Percentiles rank a stretch among this genome's conserved stretches.
Evolutionary conservation across 768 basidiomycete genomes (phyloP).

Genomic region (Rhizopogon vulgaris): DNA sequence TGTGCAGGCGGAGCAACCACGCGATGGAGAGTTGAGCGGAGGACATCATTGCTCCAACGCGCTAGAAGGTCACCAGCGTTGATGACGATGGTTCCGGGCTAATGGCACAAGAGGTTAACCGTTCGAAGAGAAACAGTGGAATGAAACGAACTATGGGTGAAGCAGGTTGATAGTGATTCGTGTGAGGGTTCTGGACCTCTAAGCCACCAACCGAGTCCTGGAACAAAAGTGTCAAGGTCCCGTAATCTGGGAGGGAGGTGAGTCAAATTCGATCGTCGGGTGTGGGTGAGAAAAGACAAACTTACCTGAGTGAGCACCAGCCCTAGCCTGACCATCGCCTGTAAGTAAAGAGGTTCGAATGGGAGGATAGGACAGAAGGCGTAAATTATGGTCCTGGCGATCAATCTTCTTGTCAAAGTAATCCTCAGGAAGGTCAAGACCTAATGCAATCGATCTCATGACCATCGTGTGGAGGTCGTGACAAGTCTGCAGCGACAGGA

Average conservation of each 20-base stretch:
- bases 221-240: constrained; percentile 76
- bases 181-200: constrained; percentile 78
- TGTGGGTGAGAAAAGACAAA: not conserved
- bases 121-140: not conserved
- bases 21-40: constrained; percentile 76
- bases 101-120: constrained; percentile 1
- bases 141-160: constrained; percentile 58
- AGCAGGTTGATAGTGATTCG: constrained; percentile 63
- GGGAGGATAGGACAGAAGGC: constrained; percentile 79
- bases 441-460: constrained; percentile 84
- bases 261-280: not conserved
- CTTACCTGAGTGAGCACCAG: constrained; percentile 74
- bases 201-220: constrained; percentile 81
- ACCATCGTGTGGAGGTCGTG: constrained; percentile 69
- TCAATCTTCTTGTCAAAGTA: constrained; percentile 75
- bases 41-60: constrained; percentile 78
- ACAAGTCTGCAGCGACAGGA: constrained; percentile 44
- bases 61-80: constrained; percentile 78
- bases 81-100: constrained; percentile 79
- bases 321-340: constrained; percentile 67
- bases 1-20: constrained; percentile 67
- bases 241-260: constrained; percentile 50
- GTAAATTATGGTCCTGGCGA: constrained; percentile 75
- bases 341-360: constrained; percentile 52
- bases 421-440: constrained; percentile 61